A percentile compares a stretch with the other conserved stretches of the same genome.
Evolutionary conservation across 148 eudicot species (phyloP).

Genomic region (Simmondsia chinensis): DNA sequence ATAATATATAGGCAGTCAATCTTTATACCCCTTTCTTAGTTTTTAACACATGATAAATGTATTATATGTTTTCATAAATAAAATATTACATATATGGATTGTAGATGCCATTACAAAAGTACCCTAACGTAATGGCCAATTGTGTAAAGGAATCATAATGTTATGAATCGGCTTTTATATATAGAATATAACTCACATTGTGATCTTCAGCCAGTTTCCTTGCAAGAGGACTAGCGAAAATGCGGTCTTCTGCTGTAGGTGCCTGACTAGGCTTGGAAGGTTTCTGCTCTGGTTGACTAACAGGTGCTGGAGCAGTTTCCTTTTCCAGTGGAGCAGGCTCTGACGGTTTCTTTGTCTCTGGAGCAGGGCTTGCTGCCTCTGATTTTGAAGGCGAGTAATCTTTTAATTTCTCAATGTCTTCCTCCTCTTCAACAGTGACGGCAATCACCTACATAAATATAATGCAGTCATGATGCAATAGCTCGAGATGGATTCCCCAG

Average conservation of each 20-base stretch:
- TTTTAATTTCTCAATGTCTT: slow-evolving; percentile 64
- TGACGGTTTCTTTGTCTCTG: slow-evolving; percentile 47
- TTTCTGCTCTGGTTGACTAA: slow-evolving; percentile 36
- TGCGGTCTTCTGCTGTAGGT: slow-evolving; percentile 54
- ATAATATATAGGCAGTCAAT: too few relatives aligned
- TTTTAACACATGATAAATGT: too few relatives aligned
- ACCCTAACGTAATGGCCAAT: too few relatives aligned
- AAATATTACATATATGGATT: too few relatives aligned
- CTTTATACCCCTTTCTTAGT: too few relatives aligned
- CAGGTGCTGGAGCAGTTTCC: slow-evolving; percentile 38
- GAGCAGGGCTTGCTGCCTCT: slow-evolving; percentile 20
- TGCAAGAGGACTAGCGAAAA: slow-evolving; percentile 97
- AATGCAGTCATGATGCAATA: background rate
- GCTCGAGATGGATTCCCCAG: too few relatives aligned
- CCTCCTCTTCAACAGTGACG: slow-evolving; percentile 89
- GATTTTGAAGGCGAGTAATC: slow-evolving; percentile 64
- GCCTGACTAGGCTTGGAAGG: slow-evolving; percentile 32
- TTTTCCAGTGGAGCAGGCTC: slow-evolving; percentile 50
- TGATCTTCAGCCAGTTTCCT: slow-evolving; percentile 87
- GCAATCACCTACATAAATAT: slow-evolving; percentile 58
- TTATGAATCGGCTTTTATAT: too few relatives aligned
- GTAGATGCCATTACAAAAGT: too few relatives aligned
- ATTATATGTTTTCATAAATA: too few relatives aligned
- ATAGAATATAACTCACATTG: slow-evolving; percentile 30
- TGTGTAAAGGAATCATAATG: too few relatives aligned